Base-by-base conservation (phyloP, 225 moss, liverwort and hornwort species). In the Anthoceros angustus region DNA sequence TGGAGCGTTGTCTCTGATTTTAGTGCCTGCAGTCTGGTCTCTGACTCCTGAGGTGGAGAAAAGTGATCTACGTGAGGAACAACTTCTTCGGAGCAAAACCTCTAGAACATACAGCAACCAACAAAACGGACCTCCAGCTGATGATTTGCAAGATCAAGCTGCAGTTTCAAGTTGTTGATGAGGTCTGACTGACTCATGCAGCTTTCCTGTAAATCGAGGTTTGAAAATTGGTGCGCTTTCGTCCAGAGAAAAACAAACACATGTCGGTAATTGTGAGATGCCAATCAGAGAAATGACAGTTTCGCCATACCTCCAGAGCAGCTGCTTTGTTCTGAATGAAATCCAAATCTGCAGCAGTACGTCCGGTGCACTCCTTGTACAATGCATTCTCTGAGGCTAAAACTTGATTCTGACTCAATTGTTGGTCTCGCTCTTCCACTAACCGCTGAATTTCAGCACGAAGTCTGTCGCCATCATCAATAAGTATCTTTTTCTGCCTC, bases 291-390 rank as follows among this genome's bases (percentile, higher is more conserved):
- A 65, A 23, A 61, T 2, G 41, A 10, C 12, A 3, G 23, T 18
- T 42, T 15, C 12, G 18, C 40, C 12, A 18, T 79, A 94, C 94
- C 94, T 95, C 95, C 2, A 95, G 83, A 0, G 86, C 88, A 32
- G 74, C 71, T 23, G 91, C 81, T 72, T 95, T 95, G 76, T 63
- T 88, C 65, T 85, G 86, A 40, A 90, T 74, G 63, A 83, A 72
- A 72, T 88, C 86, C 7, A 91, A 71, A 68, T 95, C 95, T 20
- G 85, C 88, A 45, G 84, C 88, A 41, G 95, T 90, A 64, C 91
- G 91, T 12, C 95, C 95, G 41, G 91, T 91, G 62, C 91, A 91
- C 65, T 95, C 95, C 72, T 88, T 95, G 42, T 88, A 95, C 72
- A 80, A 78, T 42, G 82, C 74, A 62, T 95, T 95, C 67, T 95